Base-by-base conservation (phyloP, 257 asterid genomes). In the Solanum phureja region DNA sequence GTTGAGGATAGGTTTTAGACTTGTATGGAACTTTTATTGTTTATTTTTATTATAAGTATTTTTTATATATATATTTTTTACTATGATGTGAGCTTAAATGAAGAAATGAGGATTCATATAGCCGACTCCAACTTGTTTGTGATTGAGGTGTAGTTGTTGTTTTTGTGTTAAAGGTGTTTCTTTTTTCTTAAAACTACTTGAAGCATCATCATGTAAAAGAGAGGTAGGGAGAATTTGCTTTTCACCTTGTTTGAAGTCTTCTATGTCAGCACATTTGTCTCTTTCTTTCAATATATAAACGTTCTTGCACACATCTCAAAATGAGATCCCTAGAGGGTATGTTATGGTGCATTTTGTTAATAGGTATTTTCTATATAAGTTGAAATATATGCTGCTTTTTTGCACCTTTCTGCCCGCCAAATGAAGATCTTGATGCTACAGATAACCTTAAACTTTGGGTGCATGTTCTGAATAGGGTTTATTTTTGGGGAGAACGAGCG, bases 401-500 rank as follows among this genome's bases (percentile, higher is more conserved):
- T 69, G 75, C 77, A 64, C 24, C 52, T 84, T 84, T 60, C 37
- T 64, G 18, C 34, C 9, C 24, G 1, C 76, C 75, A n/a, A 62
- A 16, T 66, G 2, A 66, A 33, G 40, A 77, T 42, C 24, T 77
- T 69, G 83, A 71, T 42, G 72, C 87, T 23, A 66, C 66, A 14
- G 68, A 82, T 83, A 19, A 21, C 60, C 33, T 88, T 33, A 35
- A 9, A 38, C 73, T 86, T 88, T 87, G 62, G 84, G n/a, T 42
- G 35, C 62, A n/a, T 77, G 37, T 77, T 42, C 9, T 11, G 4
- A 14, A 13, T 88, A 97, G 99, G 96, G 96, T 86, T 89, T 96
- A 91, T 91, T 95, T 90, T 37, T 87, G 92, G 91, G 94, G 92
- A 89, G 92, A 87, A 88, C 92, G 13, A 89, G 88, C 38, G 92